A percentile compares a stretch with the other conserved stretches of the same genome.
These are phyloP conservation scores for Huntiella bhutanensis DNA, from an alignment of 2,329 filamentous ascomycete genomes.

Conservation along the genomic window DNA sequence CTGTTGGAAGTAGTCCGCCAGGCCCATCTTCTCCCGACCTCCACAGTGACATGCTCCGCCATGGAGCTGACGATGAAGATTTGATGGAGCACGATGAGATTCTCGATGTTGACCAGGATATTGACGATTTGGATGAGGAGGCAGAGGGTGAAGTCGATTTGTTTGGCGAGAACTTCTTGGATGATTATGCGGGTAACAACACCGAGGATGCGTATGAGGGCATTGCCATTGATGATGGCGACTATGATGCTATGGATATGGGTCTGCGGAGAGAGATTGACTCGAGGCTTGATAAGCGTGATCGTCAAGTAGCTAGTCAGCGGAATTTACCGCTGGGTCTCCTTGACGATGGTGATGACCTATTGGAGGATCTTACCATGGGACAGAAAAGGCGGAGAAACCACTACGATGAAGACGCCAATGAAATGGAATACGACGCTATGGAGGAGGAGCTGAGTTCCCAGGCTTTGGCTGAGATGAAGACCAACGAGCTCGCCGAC, in stretches of 20 bases:
- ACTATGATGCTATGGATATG: conserved; percentile 51
- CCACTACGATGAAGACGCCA: conserved; percentile 83
- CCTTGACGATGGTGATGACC: conserved; percentile 70
- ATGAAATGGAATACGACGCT: conserved; percentile 83
- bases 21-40: conserved; percentile 44
- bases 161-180: conserved; percentile 55
- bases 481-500: conserved; percentile 79
- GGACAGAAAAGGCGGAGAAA: conserved; percentile 73
- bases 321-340: conserved; percentile 55
- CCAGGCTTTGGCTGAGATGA: conserved; percentile 80
- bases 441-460: conserved; percentile 92
- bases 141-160: conserved; percentile 66
- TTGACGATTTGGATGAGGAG: conserved; percentile 63
- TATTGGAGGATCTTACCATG: conserved; percentile 63
- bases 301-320: conserved; percentile 49
- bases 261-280: conserved; percentile 53
- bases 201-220: conserved; percentile 46
- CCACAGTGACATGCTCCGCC: conserved; percentile 45
- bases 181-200: conserved; percentile 47
- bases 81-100: conserved; percentile 52
- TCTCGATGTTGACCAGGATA: conserved; percentile 31
- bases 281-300: conserved; percentile 51
- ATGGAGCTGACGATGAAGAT: conserved; percentile 48
- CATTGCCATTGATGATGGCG: conserved; percentile 58
- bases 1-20: conserved; percentile 40